Base-by-base conservation (phyloP, 441 rosid species). In the Populus trichocarpa region DNA sequence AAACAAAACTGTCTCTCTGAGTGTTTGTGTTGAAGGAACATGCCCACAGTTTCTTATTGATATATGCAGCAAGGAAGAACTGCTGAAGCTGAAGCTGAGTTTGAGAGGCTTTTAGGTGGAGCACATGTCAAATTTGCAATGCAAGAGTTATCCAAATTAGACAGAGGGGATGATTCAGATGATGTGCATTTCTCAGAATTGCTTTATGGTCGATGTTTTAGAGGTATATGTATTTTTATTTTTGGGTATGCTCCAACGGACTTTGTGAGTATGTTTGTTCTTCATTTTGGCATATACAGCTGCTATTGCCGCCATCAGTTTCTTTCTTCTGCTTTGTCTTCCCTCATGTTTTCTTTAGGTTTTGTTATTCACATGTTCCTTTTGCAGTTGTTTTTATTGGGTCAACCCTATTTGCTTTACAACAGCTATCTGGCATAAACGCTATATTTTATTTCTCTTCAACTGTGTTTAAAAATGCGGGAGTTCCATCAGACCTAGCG, bases 321-420 rank as follows among this genome's bases (percentile, higher is more conserved):
- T 73, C 35, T 80, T 36, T 35, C 74, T 35, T 63, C 73, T 42
- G 76, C 32, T 80, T 81, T 50, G 71, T 82, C 72, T 71, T 81
- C 42, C 33, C 82, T 32, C 80, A 71, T 81, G 61, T 79, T 84
- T 79, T 77, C 75, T 79, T 28, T 87, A 75, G 88, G 85, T 88
- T 87, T 87, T 85, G 87, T 86, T 89, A 89, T 90, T 91, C 90
- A 90, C 82, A 69, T 79, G 84, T 87, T 93, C 86, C 90, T 92
- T 93, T 95, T 93, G 97, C 98, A 95, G 98, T 95, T 88, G 94
- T 95, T 89, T 95, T 92, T 91, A 93, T 95, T 91, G 99, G 99
- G 80, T 91, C 99, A 88, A 88, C 98, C 90, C 99, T 95, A 86
- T 95, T 95, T 93, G 98, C 98, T 91, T 92, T 95, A 90, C 99